Conservation (phyloP, 2,329 filamentous ascomycete species). For the Colletotrichum sp. region DNA sequence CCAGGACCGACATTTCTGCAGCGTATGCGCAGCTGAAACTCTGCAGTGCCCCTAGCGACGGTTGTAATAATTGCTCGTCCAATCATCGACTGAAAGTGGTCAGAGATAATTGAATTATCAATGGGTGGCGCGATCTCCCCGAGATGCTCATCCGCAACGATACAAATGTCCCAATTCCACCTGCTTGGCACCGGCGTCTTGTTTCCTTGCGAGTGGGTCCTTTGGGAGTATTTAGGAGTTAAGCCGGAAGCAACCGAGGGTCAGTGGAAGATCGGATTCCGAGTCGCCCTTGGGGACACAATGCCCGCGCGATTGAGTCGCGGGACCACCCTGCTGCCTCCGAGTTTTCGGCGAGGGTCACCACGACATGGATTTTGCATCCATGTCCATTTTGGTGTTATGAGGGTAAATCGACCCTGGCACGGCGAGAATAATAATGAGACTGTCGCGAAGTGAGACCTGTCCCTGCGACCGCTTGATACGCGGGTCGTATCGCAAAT, state of each 20-base stretch:
- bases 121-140: not conserved
- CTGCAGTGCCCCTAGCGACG: not conserved
- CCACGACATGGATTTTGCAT: not conserved
- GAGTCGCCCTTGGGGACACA: not conserved
- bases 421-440: not conserved
- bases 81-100: not conserved
- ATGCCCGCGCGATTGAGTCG: not conserved
- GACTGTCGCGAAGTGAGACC: not conserved
- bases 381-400: not conserved
- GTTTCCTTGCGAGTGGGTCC: not conserved
- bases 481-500: not conserved
- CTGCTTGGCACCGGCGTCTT: not conserved
- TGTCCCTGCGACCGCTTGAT: not conserved
- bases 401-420: not conserved
- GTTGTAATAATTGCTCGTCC: not conserved
- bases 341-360: not conserved
- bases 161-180: not conserved
- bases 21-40: not conserved
- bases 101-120: not conserved
- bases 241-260: not conserved
- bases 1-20: not conserved
- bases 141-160: not conserved
- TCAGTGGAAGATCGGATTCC: not conserved
- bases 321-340: not conserved
- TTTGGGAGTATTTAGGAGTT: not conserved